Conservation (phyloP, 495 filamentous ascomycete genomes). For the Talaromyces stipitatus region DNA sequence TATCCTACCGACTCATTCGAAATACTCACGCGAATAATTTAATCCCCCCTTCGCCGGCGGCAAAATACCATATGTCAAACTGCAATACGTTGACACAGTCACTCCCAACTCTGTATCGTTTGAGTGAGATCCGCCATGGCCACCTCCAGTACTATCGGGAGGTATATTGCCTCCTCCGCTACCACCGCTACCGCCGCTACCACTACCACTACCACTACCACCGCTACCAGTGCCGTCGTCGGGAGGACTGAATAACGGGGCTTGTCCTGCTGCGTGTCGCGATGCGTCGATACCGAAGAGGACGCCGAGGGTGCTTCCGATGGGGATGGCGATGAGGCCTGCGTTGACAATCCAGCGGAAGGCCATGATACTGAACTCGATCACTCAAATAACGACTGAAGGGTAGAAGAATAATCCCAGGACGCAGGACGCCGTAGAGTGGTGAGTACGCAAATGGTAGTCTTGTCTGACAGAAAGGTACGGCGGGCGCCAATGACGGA, state of each 20-base stretch:
- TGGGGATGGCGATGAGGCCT: slow-evolving; percentile 28
- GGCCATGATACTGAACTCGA: neutral
- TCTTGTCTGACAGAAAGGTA: no score
- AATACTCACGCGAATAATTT: slow-evolving; percentile 16
- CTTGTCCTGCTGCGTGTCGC: slow-evolving; percentile 19
- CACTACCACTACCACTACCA: slow-evolving; percentile 7
- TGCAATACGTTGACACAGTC: slow-evolving; percentile 12
- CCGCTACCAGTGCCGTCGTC: slow-evolving; percentile 9
- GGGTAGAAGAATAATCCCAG: no score
- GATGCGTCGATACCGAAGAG: slow-evolving; percentile 32
- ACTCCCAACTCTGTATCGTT: slow-evolving; percentile 1
- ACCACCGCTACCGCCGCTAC: neutral
- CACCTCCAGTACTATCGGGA: neutral
- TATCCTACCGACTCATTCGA: neutral
- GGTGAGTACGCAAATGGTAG: no score
- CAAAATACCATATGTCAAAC: slow-evolving; percentile 17
- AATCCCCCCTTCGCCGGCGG: slow-evolving; percentile 14
- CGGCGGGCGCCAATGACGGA: no score
- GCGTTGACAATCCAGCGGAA: slow-evolving; percentile 30
- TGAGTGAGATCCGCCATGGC: slow-evolving; percentile 13
- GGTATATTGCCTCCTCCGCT: neutral
- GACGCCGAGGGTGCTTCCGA: slow-evolving; percentile 29
- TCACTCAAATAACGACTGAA: no score
- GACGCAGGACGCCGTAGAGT: no score
- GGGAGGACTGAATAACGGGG: slow-evolving; percentile 16